Base-by-base conservation (phyloP, 768 basidiomycete species). In the Leccinum subtestaceum region DNA sequence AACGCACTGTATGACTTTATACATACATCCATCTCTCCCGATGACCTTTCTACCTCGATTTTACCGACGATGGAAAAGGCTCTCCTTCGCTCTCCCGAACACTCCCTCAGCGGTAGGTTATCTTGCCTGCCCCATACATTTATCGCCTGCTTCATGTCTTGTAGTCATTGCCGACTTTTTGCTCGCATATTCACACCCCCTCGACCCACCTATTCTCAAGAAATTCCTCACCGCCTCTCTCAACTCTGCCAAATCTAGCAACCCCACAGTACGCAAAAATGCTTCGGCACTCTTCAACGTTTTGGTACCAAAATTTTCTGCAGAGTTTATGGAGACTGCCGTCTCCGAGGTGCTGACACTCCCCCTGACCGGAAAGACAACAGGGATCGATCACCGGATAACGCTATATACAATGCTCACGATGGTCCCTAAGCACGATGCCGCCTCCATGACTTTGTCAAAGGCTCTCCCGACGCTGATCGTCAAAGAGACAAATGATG, bases 371-470 rank as follows among this genome's bases (percentile, higher is more conserved):
- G 90, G 93, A 21, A 99, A 97, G 77, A 91, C 94, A 0, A 76
- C 87, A 1, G 93, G 93, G 2, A 82, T 90, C 2, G 96, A 96
- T 57, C 94, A 98, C 70, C 86, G 95, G 17, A 71, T 86, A 5
- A 78, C 88, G 0, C 77, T 98, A 9, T 95, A 93, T 74, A 80
- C 84, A 1, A 93, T 98, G 86, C 78, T 94, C 2, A 74, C 79
- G 2, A 68, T 68, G 53, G 61, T 94, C 1, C 72, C 76, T 0
- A 78, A 87, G 3, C 82, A 82, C 5, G 63, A 76, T 3, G 60
- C 72, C 0, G 73, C 86, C 1, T 83, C 93, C 0, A 66, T 80
- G 47, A 71, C 74, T 1, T 68, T 79, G 6, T 72, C 75, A 0
- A 71, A 78, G 36, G 70, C 76, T 1, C 70, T 82, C 11, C 73